Evolutionary conservation across 2,329 filamentous ascomycete species (phyloP).

Genomic region (Colletotrichum magnum): DNA sequence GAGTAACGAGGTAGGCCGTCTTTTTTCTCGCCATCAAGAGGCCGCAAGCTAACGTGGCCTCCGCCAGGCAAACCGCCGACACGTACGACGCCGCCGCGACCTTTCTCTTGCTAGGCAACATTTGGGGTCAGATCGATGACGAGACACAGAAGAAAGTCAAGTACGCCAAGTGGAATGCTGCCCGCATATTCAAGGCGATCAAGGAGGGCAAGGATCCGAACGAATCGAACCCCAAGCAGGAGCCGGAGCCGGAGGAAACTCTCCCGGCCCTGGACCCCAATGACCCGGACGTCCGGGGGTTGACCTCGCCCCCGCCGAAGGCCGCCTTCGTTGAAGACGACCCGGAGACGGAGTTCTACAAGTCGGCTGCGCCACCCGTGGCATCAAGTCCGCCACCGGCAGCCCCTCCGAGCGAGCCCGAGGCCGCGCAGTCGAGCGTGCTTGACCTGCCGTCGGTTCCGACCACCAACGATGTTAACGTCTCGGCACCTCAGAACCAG

Average conservation of each 20-base stretch:
- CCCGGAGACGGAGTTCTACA: constrained; percentile 57
- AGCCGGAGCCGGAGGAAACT: constrained; percentile 60
- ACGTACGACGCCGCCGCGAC: constrained; percentile 94
- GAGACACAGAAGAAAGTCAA: constrained; percentile 91
- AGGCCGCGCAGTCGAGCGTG: constrained; percentile 26
- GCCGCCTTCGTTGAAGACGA: constrained; percentile 68
- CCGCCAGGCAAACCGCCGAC: constrained; percentile 84
- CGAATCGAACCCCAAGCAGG: constrained; percentile 83
- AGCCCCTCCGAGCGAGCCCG: constrained; percentile 44
- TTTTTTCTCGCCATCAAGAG: not conserved
- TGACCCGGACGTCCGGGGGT: constrained; percentile 74
- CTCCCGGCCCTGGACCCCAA: constrained; percentile 69
- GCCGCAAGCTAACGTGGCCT: not conserved
- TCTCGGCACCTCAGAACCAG: constrained; percentile 43
- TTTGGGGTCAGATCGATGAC: constrained; percentile 83
- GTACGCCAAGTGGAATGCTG: constrained; percentile 95
- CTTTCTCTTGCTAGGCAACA: constrained; percentile 88
- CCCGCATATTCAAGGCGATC: constrained; percentile 90
- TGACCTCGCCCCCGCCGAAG: constrained; percentile 56
- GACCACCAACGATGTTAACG: constrained; percentile 14
- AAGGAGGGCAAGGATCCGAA: constrained; percentile 95
- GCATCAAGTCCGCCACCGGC: constrained; percentile 44
- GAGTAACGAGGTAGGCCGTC: constrained; percentile 73
- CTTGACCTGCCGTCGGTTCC: constrained; percentile 40
- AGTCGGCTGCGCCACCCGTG: constrained; percentile 45